Conservation (phyloP, 2,329 filamentous ascomycete species). For the Tolypocladium guangdongense region DNA sequence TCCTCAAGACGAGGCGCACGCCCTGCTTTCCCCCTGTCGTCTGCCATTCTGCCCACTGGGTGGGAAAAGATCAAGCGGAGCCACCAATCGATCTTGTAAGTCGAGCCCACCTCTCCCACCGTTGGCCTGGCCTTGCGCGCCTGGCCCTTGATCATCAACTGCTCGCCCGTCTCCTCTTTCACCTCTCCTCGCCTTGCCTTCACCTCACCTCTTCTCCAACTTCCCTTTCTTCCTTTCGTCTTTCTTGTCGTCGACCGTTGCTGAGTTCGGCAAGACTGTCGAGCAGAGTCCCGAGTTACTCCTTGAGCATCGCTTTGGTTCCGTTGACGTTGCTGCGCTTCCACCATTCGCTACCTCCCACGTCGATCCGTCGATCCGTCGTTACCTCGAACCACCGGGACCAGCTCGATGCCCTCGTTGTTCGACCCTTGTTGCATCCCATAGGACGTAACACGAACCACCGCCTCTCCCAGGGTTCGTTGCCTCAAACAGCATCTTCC, state of each 20-base stretch:
- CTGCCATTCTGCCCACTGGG: not conserved
- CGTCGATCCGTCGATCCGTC: not conserved
- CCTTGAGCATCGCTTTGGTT: not conserved
- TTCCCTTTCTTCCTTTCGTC: not conserved
- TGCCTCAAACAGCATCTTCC: too few relatives aligned
- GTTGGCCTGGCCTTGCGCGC: not conserved
- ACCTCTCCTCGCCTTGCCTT: not conserved
- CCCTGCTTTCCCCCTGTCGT: not conserved
- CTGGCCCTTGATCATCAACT: not conserved
- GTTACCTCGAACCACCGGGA: not conserved
- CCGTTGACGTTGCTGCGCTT: not conserved
- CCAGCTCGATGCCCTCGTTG: not conserved
- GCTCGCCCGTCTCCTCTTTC: not conserved
- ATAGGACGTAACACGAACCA: not conserved
- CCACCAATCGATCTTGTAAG: conserved; percentile 5
- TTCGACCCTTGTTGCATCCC: not conserved
- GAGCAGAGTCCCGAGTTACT: not conserved
- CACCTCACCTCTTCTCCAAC: not conserved
- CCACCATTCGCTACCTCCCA: too few relatives aligned
- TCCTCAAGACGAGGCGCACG: not conserved
- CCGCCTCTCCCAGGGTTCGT: not conserved
- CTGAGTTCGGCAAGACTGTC: not conserved
- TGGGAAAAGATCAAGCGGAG: conserved; percentile 7
- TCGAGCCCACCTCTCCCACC: not conserved
- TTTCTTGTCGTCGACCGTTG: not conserved